Conservation (phyloP, 164 flowering plant species). For the Stephania yunnanensis region DNA sequence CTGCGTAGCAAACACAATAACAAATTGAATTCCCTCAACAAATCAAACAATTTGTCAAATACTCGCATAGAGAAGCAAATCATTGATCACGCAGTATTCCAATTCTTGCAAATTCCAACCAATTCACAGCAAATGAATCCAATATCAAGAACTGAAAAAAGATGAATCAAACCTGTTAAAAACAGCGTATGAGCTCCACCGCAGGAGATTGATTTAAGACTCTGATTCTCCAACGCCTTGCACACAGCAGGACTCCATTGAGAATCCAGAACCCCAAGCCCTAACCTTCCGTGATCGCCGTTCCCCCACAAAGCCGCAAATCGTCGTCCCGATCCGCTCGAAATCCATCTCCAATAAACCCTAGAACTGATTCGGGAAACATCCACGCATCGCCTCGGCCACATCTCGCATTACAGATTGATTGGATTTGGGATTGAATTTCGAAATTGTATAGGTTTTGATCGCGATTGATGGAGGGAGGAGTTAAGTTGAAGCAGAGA, state of each 20-base stretch:
- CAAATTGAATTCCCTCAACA: background rate
- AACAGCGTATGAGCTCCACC: slow-evolving; percentile 97
- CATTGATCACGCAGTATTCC: background rate
- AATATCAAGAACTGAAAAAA: background rate
- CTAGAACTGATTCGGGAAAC: slow-evolving; percentile 3
- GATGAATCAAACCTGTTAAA: slow-evolving; percentile 51
- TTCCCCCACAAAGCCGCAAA: slow-evolving; percentile 91
- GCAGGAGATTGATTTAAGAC: slow-evolving; percentile 53
- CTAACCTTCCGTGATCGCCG: slow-evolving; percentile 86
- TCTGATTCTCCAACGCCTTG: slow-evolving; percentile 38
- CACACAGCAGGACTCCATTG: slow-evolving; percentile 60
- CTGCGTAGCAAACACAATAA: too few relatives aligned
- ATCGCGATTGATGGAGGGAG: background rate
- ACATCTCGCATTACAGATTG: slow-evolving; percentile 4
- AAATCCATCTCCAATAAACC: slow-evolving; percentile 13
- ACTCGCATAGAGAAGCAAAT: background rate
- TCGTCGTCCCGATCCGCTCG: slow-evolving; percentile 7
- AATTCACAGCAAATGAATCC: background rate
- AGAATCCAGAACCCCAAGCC: slow-evolving; percentile 59
- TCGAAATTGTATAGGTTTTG: background rate
- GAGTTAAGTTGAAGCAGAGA: background rate
- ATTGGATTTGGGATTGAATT: background rate
- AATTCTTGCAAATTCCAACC: background rate
- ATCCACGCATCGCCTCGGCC: background rate
- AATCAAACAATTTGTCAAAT: background rate